A percentile compares a stretch with the other conserved stretches of the same genome.
Evolutionary conservation across 768 basidiomycete species (phyloP).

Genomic region (Tephrocybe rancida): DNA sequence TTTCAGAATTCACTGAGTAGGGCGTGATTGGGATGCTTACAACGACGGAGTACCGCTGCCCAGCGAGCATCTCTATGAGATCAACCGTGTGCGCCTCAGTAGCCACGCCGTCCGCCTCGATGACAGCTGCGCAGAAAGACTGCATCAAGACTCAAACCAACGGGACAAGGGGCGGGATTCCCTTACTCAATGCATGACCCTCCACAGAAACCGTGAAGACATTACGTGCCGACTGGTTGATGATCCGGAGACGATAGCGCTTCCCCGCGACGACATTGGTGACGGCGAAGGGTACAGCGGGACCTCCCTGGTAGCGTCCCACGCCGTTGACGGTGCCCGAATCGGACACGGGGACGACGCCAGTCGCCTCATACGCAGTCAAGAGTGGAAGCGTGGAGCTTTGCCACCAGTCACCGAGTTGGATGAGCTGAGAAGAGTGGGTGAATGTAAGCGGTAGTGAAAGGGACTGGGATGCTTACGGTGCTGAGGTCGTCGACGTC

Average conservation of each 20-base stretch:
- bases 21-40: conserved; percentile 11
- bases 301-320: conserved; percentile 45
- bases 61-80: conserved; percentile 42
- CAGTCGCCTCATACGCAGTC: conserved; percentile 25
- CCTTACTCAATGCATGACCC: conserved; percentile 28
- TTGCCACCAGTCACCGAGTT: conserved; percentile 45
- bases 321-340: conserved; percentile 49
- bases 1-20: neutral
- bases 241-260: neutral
- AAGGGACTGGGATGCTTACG: conserved; percentile 9
- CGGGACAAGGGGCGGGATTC: neutral
- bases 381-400: conserved; percentile 28
- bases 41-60: conserved; percentile 51
- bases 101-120: conserved; percentile 42
- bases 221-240: conserved; percentile 32
- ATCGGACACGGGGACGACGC: conserved; percentile 32
- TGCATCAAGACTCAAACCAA: too few species aligned
- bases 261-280: conserved; percentile 34
- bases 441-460: neutral
- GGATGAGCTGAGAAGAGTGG: neutral
- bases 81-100: conserved; percentile 35
- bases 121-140: conserved; percentile 25
- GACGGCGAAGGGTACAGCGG: conserved; percentile 36
- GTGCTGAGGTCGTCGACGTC: conserved; percentile 20
- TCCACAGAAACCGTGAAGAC: conserved; percentile 41